Evolutionary conservation across 306 rosid species (phyloP).

Genomic region (Luffa aegyptiaca): DNA sequence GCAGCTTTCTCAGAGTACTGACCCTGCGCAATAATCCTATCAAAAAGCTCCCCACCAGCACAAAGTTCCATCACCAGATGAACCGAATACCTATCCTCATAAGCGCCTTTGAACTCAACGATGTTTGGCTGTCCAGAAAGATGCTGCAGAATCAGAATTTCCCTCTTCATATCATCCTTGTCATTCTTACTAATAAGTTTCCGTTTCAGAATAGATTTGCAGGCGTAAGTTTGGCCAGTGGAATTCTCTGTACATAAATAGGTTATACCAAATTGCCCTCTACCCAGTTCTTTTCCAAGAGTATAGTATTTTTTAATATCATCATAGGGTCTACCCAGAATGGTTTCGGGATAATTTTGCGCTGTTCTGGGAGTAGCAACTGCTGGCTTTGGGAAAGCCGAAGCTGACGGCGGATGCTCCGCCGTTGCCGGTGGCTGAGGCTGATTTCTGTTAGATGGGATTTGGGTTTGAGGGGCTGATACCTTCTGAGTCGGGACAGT

Average conservation of each 20-base stretch:
- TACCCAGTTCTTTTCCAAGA: slow-evolving; percentile 70
- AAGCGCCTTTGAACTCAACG: slow-evolving; percentile 73
- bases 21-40: slow-evolving; percentile 70
- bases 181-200: slow-evolving; percentile 56
- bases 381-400: slow-evolving; percentile 16
- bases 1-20: slow-evolving; percentile 84
- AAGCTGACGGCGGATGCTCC: slow-evolving; percentile 13
- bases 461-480: slow-evolving; percentile 16
- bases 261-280: slow-evolving; percentile 88
- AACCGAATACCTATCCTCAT: slow-evolving; percentile 67
- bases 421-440: slow-evolving; percentile 13
- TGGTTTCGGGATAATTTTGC: slow-evolving; percentile 29
- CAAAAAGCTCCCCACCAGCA: slow-evolving; percentile 89
- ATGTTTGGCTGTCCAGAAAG: slow-evolving; percentile 78
- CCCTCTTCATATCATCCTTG: slow-evolving; percentile 68
- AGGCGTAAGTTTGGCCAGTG: slow-evolving; percentile 49
- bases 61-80: slow-evolving; percentile 91
- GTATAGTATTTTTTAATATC: slow-evolving; percentile 52
- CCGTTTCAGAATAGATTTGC: slow-evolving; percentile 80
- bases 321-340: slow-evolving; percentile 57
- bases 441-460: slow-evolving; percentile 13
- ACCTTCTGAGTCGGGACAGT: slow-evolving; percentile 16
- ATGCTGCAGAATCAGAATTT: slow-evolving; percentile 87
- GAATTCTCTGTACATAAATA: slow-evolving; percentile 67
- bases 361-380: slow-evolving; percentile 14